Base-by-base conservation (phyloP, 306 rosid genomes). In the Gynostemma pentaphyllum region DNA sequence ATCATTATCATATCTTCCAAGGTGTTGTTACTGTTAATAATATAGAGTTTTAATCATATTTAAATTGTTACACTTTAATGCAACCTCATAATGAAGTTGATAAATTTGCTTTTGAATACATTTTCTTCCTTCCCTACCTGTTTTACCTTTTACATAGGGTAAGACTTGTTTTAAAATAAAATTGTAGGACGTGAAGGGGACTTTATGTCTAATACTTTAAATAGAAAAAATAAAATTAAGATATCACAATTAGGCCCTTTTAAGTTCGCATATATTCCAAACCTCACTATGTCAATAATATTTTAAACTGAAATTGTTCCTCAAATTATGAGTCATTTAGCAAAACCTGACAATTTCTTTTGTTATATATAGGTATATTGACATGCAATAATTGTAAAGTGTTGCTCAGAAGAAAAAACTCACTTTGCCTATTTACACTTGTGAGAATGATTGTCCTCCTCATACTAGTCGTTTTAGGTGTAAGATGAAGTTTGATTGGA, bases 381-480 rank as follows among this genome's bases (percentile, higher is more conserved):
- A 61, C 29, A 16, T 71, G 73, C 62, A 71, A 46, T 87, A 75
- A 76, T 45, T 84, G 74, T 95, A 84, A 55, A 69, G 16, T 32
- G 86, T 68, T 50, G 85, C 83, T 48, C 99, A 82, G 44, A 92
- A 88, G 81, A 82, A 46, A 70, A 79, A 65, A 66, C 66, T 82
- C 9, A 15, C 2, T 48, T 70, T 86, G 32, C 96, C 99, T 21
- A 71, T 51, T 7, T 92, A 92, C 78, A 53, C 88, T 66, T 50
- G 74, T 64, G 86, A 86, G 79, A 74, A 78, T 73, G 90, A 86
- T 70, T 96, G 99, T 39, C 99, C 90, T 62, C 82, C 90, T 62
- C 96, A 92, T 68, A 81, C 81, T 30, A 39, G 74, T 29, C 90
- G 77, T 59, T 92, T 86, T 72, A 82, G 73, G 68, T 78, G 90